A percentile compares a stretch with the other conserved stretches of the same genome.
phyloP scores from a whole-genome alignment of 345 rosid species.

The Hibiscus tridactylites region DNA sequence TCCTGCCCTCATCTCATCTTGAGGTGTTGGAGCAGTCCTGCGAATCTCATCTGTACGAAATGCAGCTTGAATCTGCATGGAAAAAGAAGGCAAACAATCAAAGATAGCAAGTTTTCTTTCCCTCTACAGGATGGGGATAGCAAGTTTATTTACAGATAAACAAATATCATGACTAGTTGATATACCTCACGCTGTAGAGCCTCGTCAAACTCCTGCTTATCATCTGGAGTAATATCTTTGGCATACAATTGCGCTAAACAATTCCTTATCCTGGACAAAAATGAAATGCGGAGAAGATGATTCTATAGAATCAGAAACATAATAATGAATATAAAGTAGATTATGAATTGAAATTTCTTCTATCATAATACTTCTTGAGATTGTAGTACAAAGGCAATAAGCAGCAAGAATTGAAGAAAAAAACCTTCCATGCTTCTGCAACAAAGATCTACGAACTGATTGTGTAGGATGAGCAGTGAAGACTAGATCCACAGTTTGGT shows the following conservation, averaged over 20 bases:
- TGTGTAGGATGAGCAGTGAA: conserved; percentile 99
- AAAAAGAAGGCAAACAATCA: neutral
- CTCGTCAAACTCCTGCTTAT: conserved; percentile 96
- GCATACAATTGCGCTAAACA: conserved; percentile 85
- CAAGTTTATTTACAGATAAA: neutral
- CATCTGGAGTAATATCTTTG: conserved; percentile 92
- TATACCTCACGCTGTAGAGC: conserved; percentile 86
- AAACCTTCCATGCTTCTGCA: conserved; percentile 94
- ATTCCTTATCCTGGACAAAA: conserved; percentile 57
- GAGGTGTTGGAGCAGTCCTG: conserved; percentile 96
- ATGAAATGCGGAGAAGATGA: neutral
- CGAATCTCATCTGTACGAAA: conserved; percentile 99
- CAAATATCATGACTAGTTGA: neutral
- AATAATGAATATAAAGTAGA: neutral
- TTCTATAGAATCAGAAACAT: neutral
- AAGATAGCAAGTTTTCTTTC: neutral
- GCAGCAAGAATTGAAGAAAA: neutral
- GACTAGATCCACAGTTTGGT: conserved; percentile 95
- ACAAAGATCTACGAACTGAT: conserved; percentile 92
- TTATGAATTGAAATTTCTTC: neutral
- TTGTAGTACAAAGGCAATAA: neutral
- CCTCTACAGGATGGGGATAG: neutral
- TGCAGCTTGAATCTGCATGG: conserved; percentile 91
- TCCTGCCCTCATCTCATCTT: conserved; percentile 99
- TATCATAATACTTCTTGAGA: too few species aligned